Conservation (phyloP, 2,329 filamentous ascomycete genomes). For the Dryadomyces quercus-mongolicae region DNA sequence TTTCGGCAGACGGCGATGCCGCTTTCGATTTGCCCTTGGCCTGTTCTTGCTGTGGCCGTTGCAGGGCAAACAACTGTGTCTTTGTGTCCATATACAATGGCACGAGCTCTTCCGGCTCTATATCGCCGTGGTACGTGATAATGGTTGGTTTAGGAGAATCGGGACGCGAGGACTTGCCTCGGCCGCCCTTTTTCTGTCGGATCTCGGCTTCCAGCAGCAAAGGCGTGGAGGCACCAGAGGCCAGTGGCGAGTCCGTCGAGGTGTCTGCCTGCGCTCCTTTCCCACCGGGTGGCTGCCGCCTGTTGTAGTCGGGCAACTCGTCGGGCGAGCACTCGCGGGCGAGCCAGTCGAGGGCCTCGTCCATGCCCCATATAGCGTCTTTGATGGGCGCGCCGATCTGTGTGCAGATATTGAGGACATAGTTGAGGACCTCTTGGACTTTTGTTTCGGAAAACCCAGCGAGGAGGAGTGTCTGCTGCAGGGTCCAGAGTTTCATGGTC, state of each 20-base stretch:
- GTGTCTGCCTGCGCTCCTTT: conserved; percentile 30
- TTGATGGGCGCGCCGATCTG: conserved; percentile 44
- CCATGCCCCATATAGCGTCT: conserved; percentile 70
- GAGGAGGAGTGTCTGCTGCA: conserved; percentile 59
- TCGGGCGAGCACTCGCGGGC: conserved; percentile 60
- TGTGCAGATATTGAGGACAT: conserved; percentile 55
- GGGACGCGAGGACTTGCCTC: conserved; percentile 13
- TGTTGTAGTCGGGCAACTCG: conserved; percentile 62
- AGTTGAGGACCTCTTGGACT: conserved; percentile 50
- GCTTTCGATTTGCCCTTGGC: conserved; percentile 26
- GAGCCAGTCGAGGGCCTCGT: conserved; percentile 83
- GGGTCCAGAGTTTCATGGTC: conserved; percentile 69
- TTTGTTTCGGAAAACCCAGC: conserved; percentile 55
- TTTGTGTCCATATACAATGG: conserved; percentile 69
- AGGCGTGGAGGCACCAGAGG: conserved; percentile 39
- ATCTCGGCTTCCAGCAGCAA: conserved; percentile 24
- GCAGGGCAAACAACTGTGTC: conserved; percentile 49
- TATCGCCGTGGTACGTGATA: conserved; percentile 52
- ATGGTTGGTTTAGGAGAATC: conserved; percentile 27
- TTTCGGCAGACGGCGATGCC: neutral
- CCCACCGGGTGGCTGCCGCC: conserved; percentile 22
- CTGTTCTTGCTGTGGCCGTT: conserved; percentile 37
- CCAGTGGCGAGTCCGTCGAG: conserved; percentile 34
- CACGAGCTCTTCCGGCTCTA: conserved; percentile 64
- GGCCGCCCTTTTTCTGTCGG: conserved; percentile 23